Base-by-base conservation (phyloP, 495 filamentous ascomycete genomes). In the Aspergillus carlsbadensis region DNA sequence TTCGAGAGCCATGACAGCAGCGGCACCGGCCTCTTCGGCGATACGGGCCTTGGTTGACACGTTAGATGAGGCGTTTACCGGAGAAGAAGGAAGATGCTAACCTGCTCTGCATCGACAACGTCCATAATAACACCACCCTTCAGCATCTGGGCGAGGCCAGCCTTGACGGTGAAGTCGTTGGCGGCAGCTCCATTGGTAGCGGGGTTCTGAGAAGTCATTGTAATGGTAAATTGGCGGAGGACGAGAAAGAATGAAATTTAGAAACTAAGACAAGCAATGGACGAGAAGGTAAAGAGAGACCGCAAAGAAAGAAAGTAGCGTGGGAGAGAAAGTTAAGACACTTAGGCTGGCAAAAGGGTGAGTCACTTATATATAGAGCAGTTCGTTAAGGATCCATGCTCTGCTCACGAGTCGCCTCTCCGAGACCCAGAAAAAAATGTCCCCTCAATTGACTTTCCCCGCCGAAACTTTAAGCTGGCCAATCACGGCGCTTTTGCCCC, bases 41-140 rank as follows among this genome's bases (percentile, higher is more conserved):
- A 98, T 96, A 76, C 88, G 89, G 43, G 94, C 92, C 83, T 88
- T 46, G n/a, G n/a, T n/a, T n/a, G 20, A 37, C n/a, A 8, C 21
- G 31, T 51, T 20, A 60, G 35, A 39, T 21, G 36, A 7, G 0
- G 6, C 1, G 20, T 36, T 33, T n/a, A 50, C 37, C 7, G 20
- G n/a, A 5, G 1, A 17, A 39, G n/a, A 20, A 35, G 31, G 7
- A 24, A 50, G 14, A 4, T 15, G 39, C 64, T 45, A 76, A 88
- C 88, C 81, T 98, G 92, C 61, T 89, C 86, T 15, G 92, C 89
- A 69, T 92, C 92, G 36, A 96, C 92, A 52, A 98, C 94, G 71
- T 98, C 94, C 94, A 98, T 98, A 71, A 98, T 98, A 35, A 98
- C 94, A 59, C 94, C 94, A 69, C 94, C 94, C 78, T 98, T 96